Percentiles rank a stretch among this genome's conserved stretches.
Evolutionary conservation across 306 rosid species (phyloP).

Genomic region (Trifolium pratense): DNA sequence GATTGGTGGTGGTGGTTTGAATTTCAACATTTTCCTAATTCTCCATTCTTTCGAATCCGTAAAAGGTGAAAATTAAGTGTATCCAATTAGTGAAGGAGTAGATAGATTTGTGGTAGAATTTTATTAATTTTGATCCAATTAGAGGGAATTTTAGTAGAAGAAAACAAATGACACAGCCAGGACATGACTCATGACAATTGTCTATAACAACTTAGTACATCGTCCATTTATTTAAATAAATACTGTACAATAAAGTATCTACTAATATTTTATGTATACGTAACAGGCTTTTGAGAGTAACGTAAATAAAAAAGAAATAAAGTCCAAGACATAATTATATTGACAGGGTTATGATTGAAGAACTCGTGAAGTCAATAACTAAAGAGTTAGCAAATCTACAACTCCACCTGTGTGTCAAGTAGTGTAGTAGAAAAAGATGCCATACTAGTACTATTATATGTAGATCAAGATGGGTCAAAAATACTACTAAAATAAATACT

Average conservation of each 20-base stretch:
- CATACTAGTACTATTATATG: background rate
- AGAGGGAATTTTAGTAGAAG: conserved; percentile 8
- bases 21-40: conserved; percentile 1
- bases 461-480: no score
- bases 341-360: conserved; percentile 35
- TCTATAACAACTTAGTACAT: conserved; percentile 4
- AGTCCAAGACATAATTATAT: conserved; percentile 35
- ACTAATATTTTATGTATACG: conserved; percentile 15
- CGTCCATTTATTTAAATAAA: background rate
- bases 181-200: conserved; percentile 13
- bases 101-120: conserved; percentile 21
- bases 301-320: background rate
- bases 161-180: conserved; percentile 37
- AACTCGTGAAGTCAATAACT: conserved; percentile 52
- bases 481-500: no score
- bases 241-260: conserved; percentile 15
- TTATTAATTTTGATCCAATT: conserved; percentile 11
- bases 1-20: background rate
- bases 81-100: conserved; percentile 23
- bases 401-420: conserved; percentile 56
- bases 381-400: conserved; percentile 37
- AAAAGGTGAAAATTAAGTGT: conserved; percentile 23
- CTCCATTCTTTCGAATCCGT: conserved; percentile 14
- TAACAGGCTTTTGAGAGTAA: conserved; percentile 1
- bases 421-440: conserved; percentile 63